A percentile compares a stretch with the other conserved stretches of the same genome.
Evolutionary conservation across 305 asterid genomes (phyloP).

Genomic region (Ilex paraguariensis): DNA sequence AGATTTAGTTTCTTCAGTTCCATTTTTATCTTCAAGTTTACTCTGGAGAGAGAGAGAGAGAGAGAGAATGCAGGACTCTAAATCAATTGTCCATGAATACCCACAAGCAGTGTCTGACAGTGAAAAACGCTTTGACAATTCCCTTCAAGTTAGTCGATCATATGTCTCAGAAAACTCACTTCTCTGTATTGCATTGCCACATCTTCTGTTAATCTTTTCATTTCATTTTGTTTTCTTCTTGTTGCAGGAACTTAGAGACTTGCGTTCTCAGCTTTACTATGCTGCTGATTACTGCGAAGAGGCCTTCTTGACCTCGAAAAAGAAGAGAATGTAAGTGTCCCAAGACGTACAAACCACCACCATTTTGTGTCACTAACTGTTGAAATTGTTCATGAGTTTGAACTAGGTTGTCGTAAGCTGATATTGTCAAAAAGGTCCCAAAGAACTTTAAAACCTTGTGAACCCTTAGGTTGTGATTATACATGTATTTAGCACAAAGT

Average conservation of each 20-base stretch:
- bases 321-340: constrained; percentile 34
- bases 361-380: background rate
- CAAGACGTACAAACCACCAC: background rate
- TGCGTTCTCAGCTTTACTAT: constrained; percentile 55
- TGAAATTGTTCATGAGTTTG: background rate
- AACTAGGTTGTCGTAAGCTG: background rate
- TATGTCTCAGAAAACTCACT: background rate
- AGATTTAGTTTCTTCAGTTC: background rate
- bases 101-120: constrained; percentile 21
- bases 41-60: constrained; percentile 2
- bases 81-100: constrained; percentile 7
- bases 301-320: constrained; percentile 32
- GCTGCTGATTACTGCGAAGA: constrained; percentile 64
- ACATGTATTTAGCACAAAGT: too few relatives aligned
- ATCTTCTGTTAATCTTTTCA: background rate
- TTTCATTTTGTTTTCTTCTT: background rate
- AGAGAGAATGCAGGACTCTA: constrained; percentile 24
- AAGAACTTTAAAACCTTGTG: too few relatives aligned
- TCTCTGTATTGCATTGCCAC: background rate
- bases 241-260: constrained; percentile 54
- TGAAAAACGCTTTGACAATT: constrained; percentile 31
- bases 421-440: background rate
- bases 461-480: too few relatives aligned
- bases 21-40: background rate
- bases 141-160: constrained; percentile 37